Evolutionary conservation across 2,329 filamentous ascomycete species (phyloP).

Genomic region (Fusarium chlamydosporum): DNA sequence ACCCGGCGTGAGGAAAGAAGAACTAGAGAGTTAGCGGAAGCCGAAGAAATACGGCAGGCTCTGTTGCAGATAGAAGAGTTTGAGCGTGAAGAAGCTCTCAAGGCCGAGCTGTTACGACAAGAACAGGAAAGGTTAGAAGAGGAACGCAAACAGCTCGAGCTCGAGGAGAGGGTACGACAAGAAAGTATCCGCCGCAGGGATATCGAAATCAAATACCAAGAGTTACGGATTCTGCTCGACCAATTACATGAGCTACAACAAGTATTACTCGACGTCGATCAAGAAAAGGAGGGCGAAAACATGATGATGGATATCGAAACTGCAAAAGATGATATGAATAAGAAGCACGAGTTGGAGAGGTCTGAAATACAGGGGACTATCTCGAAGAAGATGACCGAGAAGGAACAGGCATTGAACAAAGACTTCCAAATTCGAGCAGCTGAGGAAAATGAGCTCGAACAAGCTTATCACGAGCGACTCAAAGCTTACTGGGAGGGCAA

Average conservation of each 20-base stretch:
- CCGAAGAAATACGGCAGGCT: slow-evolving; percentile 56
- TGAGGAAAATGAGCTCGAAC: slow-evolving; percentile 61
- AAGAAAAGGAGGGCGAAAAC: slow-evolving; percentile 55
- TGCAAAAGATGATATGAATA: slow-evolving; percentile 51
- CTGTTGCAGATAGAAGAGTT: slow-evolving; percentile 64
- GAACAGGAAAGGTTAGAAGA: slow-evolving; percentile 57
- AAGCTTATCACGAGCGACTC: slow-evolving; percentile 60
- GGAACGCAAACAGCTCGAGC: slow-evolving; percentile 56
- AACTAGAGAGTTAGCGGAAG: slow-evolving; percentile 54
- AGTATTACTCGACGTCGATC: slow-evolving; percentile 55
- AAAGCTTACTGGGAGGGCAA: slow-evolving; percentile 57
- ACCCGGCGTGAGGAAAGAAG: slow-evolving; percentile 55
- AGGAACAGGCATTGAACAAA: slow-evolving; percentile 54
- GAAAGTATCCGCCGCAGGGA: slow-evolving; percentile 60
- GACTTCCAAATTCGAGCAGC: slow-evolving; percentile 60
- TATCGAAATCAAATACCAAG: slow-evolving; percentile 58
- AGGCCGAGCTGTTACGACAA: slow-evolving; percentile 57
- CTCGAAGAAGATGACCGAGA: slow-evolving; percentile 52
- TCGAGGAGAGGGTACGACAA: slow-evolving; percentile 56
- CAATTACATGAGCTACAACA: slow-evolving; percentile 61
- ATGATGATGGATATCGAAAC: slow-evolving; percentile 46
- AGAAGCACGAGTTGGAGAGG: slow-evolving; percentile 55
- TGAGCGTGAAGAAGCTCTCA: slow-evolving; percentile 62
- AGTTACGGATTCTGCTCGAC: slow-evolving; percentile 56
- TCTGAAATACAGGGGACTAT: slow-evolving; percentile 49